Base-by-base conservation (phyloP, 176 grass and related monocot genomes). In the Luzula sylvatica region DNA sequence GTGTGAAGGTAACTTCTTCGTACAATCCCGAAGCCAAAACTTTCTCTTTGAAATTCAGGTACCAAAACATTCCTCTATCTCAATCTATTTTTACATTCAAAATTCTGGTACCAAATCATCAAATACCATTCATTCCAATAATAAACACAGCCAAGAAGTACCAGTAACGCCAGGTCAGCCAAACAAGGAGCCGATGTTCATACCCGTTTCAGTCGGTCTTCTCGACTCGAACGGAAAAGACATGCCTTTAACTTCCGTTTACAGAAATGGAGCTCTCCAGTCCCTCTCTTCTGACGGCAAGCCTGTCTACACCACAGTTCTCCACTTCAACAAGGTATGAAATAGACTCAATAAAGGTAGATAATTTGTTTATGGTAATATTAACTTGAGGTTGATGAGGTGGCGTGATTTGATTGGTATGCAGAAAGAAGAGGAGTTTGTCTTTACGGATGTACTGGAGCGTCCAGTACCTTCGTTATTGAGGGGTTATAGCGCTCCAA, bases 41-140 rank as follows among this genome's bases (percentile, higher is more conserved):
- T 60, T 90, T 86, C 65, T 80, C 78, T 60, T 71, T 98, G 45
- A 86, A 86, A 68, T 77, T 90, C 59, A 98, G 81, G 92, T 95
- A 66, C 20, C n/a, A n/a, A n/a, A n/a, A n/a, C n/a, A 60, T 60
- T 45, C 21, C 21, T 14, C 38, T n/a, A n/a, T n/a, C n/a, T n/a
- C n/a, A n/a, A n/a, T n/a, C n/a, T 61, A 15, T 25, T 20, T 42
- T 26, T 44, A 25, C 21, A 39, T 24, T 8, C 0, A 43, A 20
- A 42, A 25, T 16, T 16, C 32, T 43, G 11, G 22, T 26, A 59
- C 11, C 58, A 23, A n/a, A n/a, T 32, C 41, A 6, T 53, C n/a
- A 52, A n/a, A n/a, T 58, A 24, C 43, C 26, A 83, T 7, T 35
- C 9, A 35, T 35, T 9, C 30, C 30, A 35, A 35, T 9, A 35